These are phyloP conservation scores for Cytospora leucostoma DNA, from an alignment of 2,329 filamentous ascomycete genomes.

Conservation along the genomic window DNA sequence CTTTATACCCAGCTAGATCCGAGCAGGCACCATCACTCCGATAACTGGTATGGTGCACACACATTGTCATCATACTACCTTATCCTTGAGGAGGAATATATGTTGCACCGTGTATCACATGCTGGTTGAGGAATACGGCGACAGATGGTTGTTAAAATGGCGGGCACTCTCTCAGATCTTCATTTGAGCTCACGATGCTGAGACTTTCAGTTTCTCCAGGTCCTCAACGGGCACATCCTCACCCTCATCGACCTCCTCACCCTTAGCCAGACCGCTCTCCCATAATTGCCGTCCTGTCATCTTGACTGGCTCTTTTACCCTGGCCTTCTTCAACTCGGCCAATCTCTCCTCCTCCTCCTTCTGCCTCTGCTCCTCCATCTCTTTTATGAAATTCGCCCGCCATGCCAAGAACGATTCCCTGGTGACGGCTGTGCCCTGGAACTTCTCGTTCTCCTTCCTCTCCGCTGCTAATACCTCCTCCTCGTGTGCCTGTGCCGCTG, in stretches of 20 bases:
- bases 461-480: constrained; percentile 63
- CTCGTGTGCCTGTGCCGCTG: constrained; percentile 58
- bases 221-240: constrained; percentile 64
- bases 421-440: constrained; percentile 89
- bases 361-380: constrained; percentile 74
- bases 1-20: neutral
- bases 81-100: too few species aligned
- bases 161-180: constrained; percentile 5
- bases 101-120: neutral
- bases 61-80: neutral
- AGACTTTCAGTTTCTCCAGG: constrained; percentile 72
- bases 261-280: constrained; percentile 71
- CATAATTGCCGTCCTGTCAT: constrained; percentile 76
- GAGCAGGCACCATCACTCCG: neutral
- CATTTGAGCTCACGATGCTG: constrained; percentile 44
- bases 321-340: constrained; percentile 80
- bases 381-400: constrained; percentile 74
- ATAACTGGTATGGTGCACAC: neutral
- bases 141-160: neutral
- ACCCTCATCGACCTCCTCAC: constrained; percentile 65
- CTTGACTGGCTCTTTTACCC: constrained; percentile 71
- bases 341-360: constrained; percentile 73
- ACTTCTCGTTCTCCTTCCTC: constrained; percentile 93
- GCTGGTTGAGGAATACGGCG: neutral
- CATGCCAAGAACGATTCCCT: constrained; percentile 81